Evolutionary conservation across 73 alveolate species (phyloP).

Genomic region (Paraurostyla sp.): DNA sequence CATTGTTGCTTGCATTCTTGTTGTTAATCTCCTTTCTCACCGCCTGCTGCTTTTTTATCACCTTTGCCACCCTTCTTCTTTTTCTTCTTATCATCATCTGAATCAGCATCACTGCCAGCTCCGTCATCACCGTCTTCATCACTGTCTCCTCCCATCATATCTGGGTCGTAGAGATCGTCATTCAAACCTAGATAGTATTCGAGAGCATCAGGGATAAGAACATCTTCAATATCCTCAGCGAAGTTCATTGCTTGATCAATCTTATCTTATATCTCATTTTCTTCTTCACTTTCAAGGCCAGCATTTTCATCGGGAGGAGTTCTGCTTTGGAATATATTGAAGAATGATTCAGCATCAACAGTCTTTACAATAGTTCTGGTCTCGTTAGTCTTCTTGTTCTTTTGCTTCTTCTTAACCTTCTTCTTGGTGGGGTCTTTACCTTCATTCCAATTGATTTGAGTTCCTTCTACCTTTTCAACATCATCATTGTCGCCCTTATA

Average conservation of each 20-base stretch:
- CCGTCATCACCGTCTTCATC: constrained; percentile 19
- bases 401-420: constrained; percentile 70
- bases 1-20: constrained; percentile 70
- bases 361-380: constrained; percentile 74
- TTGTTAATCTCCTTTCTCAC: background rate
- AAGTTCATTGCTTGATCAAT: constrained; percentile 54
- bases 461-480: constrained; percentile 82
- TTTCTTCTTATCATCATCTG: background rate
- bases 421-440: constrained; percentile 65
- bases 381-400: constrained; percentile 68
- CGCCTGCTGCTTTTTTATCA: constrained; percentile 26
- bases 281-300: constrained; percentile 52
- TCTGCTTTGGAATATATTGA: constrained; percentile 53
- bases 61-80: constrained; percentile 28
- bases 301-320: constrained; percentile 49
- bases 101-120: constrained; percentile 27
- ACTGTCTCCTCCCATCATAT: constrained; percentile 17
- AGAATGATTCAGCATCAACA: constrained; percentile 70
- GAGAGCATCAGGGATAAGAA: constrained; percentile 64
- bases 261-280: constrained; percentile 32
- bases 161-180: constrained; percentile 56
- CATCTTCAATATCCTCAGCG: constrained; percentile 59
- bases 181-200: constrained; percentile 61
- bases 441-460: constrained; percentile 56
- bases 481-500: constrained; percentile 80